A percentile compares a stretch with the other conserved stretches of the same genome.
phyloP scores from a whole-genome alignment of 2,329 filamentous ascomycete species.

The Trichophyton benhamiae region DNA sequence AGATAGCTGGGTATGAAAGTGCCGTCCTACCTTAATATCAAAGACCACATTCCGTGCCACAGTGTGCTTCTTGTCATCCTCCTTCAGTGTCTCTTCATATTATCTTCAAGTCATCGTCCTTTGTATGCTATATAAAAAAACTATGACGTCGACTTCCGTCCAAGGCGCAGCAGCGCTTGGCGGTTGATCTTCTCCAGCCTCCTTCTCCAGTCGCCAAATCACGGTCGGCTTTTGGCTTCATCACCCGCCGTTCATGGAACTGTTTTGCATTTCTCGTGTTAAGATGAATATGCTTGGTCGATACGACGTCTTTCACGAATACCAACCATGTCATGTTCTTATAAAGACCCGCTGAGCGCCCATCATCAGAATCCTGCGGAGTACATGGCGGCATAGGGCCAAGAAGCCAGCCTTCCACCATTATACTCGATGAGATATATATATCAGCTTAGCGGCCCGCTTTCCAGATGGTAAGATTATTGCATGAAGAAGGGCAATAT shows the following conservation, averaged over 20 bases:
- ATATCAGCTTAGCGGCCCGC: not conserved
- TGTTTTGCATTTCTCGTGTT: not conserved
- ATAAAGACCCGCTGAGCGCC: not conserved
- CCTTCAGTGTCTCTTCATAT: no score
- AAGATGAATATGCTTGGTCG: not conserved
- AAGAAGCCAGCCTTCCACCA: not conserved
- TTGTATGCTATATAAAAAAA: no score
- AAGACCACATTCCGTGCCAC: not conserved
- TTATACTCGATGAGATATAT: not conserved
- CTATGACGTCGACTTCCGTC: not conserved
- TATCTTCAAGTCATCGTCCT: no score
- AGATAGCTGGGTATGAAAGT: no score
- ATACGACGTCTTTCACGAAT: not conserved
- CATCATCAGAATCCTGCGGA: not conserved
- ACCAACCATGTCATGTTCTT: not conserved
- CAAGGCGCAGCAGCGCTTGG: not conserved
- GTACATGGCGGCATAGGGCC: not conserved
- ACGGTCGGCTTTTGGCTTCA: not conserved
- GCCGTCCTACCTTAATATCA: not conserved
- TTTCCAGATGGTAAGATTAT: not conserved
- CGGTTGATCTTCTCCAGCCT: not conserved
- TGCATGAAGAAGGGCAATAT: not conserved
- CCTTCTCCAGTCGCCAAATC: not conserved
- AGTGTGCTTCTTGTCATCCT: no score
- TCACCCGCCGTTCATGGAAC: not conserved